Conservation (phyloP, 371 early-diverging fungal species). For the Mucor circinelloides region DNA sequence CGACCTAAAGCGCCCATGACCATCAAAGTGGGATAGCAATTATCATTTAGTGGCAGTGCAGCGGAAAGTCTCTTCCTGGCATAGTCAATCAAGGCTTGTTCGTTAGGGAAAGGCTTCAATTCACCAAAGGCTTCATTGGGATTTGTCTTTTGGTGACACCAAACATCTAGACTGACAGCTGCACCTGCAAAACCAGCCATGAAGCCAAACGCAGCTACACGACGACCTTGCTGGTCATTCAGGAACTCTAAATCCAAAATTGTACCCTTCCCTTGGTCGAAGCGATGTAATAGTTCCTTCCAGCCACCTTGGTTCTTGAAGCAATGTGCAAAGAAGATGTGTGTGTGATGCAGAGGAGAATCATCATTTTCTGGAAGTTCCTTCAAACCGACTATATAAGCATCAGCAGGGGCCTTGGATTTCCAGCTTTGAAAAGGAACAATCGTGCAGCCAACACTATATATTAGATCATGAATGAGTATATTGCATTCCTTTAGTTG, state of each 20-base stretch:
- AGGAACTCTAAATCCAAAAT: slow-evolving; percentile 95
- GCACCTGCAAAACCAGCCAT: slow-evolving; percentile 96
- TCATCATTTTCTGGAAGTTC: slow-evolving; percentile 93
- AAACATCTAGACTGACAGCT: slow-evolving; percentile 90
- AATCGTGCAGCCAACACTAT: slow-evolving; percentile 79
- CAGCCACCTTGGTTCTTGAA: slow-evolving; percentile 97
- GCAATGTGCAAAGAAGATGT: slow-evolving; percentile 98
- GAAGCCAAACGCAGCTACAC: slow-evolving; percentile 98
- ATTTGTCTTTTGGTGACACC: slow-evolving; percentile 79
- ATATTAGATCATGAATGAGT: not conserved
- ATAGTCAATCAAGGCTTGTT: slow-evolving; percentile 73
- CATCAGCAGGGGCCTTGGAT: slow-evolving; percentile 81
- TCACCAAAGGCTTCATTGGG: slow-evolving; percentile 61
- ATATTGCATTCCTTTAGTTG: not conserved
- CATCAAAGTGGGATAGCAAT: slow-evolving; percentile 82
- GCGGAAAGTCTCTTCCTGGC: slow-evolving; percentile 70
- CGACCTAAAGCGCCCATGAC: slow-evolving; percentile 98
- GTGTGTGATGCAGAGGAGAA: slow-evolving; percentile 88
- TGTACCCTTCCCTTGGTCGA: slow-evolving; percentile 85
- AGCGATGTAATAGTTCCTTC: slow-evolving; percentile 85
- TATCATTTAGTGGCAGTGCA: slow-evolving; percentile 61
- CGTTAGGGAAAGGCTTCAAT: slow-evolving; percentile 85
- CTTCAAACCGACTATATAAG: slow-evolving; percentile 94
- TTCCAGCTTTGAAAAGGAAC: slow-evolving; percentile 84
- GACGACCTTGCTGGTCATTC: slow-evolving; percentile 74